Conservation (phyloP, 768 basidiomycete species). For the Mycena kentingensis region DNA sequence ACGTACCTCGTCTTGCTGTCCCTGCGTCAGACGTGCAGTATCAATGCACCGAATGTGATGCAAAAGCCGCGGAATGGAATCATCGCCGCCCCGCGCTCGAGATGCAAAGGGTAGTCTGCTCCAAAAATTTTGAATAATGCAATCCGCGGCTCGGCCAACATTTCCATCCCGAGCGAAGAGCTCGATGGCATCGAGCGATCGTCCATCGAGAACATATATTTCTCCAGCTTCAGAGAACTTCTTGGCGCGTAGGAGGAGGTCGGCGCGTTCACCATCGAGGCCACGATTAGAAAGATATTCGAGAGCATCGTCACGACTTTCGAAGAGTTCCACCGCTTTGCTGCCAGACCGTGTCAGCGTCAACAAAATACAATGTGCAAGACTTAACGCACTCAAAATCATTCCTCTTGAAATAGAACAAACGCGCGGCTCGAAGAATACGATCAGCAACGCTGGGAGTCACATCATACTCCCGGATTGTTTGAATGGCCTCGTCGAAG, state of each 20-base stretch:
- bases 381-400: conserved; percentile 33
- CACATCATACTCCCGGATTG: conserved; percentile 41
- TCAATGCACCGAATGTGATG: neutral
- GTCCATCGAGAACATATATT: neutral
- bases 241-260: neutral
- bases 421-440: conserved; percentile 46
- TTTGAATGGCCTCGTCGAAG: conserved; percentile 55
- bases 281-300: neutral
- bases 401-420: conserved; percentile 46
- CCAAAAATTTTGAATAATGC: neutral
- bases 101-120: neutral
- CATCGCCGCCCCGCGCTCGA: neutral
- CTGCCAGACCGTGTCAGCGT: neutral
- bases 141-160: neutral
- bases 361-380: conserved; percentile 5
- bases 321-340: neutral
- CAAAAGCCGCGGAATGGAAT: neutral
- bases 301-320: neutral
- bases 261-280: neutral
- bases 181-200: neutral
- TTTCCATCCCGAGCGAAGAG: neutral
- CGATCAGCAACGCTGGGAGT: conserved; percentile 31
- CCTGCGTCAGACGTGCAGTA: neutral
- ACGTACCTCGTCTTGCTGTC: neutral
- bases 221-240: neutral